Conservation (phyloP, 768 basidiomycete species). For the Trametes sanguinea region DNA sequence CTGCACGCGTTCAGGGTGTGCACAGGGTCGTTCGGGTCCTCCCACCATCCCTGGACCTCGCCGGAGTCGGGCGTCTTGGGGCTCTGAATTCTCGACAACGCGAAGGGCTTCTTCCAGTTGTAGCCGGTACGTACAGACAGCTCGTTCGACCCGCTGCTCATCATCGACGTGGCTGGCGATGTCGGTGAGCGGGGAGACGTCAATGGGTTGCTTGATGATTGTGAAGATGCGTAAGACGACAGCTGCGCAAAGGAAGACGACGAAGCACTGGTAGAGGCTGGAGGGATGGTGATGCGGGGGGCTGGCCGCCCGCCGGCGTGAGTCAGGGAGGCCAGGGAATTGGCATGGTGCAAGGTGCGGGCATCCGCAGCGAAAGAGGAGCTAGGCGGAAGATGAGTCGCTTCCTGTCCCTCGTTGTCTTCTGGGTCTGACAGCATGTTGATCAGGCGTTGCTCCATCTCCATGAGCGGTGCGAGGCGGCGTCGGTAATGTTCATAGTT, state of each 20-base stretch:
- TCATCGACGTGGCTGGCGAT: conserved; percentile 53
- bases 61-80: conserved; percentile 71
- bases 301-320: conserved; percentile 18
- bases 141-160: conserved; percentile 28
- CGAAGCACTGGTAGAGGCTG: neutral
- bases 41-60: conserved; percentile 82
- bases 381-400: conserved; percentile 52
- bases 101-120: conserved; percentile 58
- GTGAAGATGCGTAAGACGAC: conserved; percentile 4
- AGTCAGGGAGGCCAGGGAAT: conserved; percentile 10
- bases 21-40: conserved; percentile 80
- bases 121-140: conserved; percentile 23
- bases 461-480: conserved; percentile 65
- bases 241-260: conserved; percentile 1
- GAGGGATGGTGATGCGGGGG: conserved; percentile 29
- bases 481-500: conserved; percentile 64
- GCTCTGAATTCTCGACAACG: conserved; percentile 59
- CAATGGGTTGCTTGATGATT: conserved; percentile 8
- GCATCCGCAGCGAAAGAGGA: conserved; percentile 25
- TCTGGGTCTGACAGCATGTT: conserved; percentile 67
- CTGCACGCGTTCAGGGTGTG: conserved; percentile 67
- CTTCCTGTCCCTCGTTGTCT: conserved; percentile 57
- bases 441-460: conserved; percentile 71
- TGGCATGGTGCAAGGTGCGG: neutral
- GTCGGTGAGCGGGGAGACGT: conserved; percentile 38